A percentile compares a stretch with the other conserved stretches of the same genome.
phyloP scores from a whole-genome alignment of 176 grass and related monocot species.

The Dactylis glomerata region DNA sequence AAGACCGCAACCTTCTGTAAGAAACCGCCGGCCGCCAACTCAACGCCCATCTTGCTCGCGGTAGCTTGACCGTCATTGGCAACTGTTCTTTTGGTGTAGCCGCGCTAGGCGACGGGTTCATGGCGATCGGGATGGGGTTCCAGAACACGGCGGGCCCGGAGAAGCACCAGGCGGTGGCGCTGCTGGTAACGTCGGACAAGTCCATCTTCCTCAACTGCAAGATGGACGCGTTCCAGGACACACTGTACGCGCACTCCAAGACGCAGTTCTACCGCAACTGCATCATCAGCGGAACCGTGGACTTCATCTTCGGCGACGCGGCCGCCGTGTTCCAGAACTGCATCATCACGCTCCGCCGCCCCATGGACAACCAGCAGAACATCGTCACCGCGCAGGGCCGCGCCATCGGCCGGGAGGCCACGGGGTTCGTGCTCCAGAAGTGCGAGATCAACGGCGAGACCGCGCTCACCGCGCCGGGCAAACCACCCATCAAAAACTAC shows the following conservation, averaged over 20 bases:
- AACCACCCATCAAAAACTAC: constrained; percentile 44
- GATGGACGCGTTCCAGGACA: constrained; percentile 94
- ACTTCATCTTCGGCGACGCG: constrained; percentile 93
- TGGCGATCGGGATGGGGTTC: constrained; percentile 79
- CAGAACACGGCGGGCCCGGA: constrained; percentile 76
- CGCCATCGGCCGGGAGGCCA: constrained; percentile 55
- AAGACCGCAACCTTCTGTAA: constrained; percentile 76
- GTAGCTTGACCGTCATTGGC: neutral
- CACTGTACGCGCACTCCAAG: constrained; percentile 86
- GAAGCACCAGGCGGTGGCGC: constrained; percentile 91
- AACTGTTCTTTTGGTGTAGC: constrained; percentile 16
- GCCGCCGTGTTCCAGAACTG: constrained; percentile 92
- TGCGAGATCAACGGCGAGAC: constrained; percentile 59
- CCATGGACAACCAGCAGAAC: constrained; percentile 83
- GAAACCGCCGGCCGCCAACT: neutral
- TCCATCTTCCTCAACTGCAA: constrained; percentile 85
- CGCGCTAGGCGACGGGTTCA: constrained; percentile 66
- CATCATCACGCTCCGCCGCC: constrained; percentile 59
- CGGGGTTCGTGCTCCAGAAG: constrained; percentile 89
- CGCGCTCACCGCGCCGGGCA: constrained; percentile 17
- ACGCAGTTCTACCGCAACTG: constrained; percentile 91
- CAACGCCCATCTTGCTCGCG: neutral
- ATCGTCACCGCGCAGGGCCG: constrained; percentile 90
- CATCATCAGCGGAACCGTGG: constrained; percentile 70
- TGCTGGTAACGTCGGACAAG: constrained; percentile 67